Percentiles rank a stretch among this genome's conserved stretches.
Conservation (phyloP, 2,329 filamentous ascomycete genomes). For the Lasiodiplodia gonubiensis region DNA sequence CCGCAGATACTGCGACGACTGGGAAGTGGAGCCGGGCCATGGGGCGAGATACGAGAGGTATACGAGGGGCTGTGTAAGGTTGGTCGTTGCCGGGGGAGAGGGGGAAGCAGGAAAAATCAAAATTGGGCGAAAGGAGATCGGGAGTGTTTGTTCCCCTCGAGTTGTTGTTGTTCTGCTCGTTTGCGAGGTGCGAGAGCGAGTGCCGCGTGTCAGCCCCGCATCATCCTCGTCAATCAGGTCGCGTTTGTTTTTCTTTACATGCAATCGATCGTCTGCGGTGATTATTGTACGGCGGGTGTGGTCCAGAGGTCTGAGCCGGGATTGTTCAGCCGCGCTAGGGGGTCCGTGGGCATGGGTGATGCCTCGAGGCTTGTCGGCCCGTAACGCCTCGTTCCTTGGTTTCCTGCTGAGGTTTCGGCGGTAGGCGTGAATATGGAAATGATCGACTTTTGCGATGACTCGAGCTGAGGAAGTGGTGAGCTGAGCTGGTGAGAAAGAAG, state of each 20-base stretch:
- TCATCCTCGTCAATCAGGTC: not conserved
- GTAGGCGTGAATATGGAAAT: not conserved
- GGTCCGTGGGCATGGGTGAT: not conserved
- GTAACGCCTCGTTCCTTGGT: slow-evolving; percentile 1
- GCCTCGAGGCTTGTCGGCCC: slow-evolving; percentile 10
- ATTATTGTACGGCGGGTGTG: not conserved
- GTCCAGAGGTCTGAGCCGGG: not conserved
- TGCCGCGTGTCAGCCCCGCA: not conserved
- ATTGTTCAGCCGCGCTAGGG: slow-evolving; percentile 2
- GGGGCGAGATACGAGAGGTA: not conserved
- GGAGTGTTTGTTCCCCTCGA: not conserved
- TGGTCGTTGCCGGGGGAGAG: not conserved
- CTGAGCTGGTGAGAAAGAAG: slow-evolving; percentile 1
- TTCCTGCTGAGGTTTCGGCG: not conserved
- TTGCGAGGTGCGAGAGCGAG: not conserved
- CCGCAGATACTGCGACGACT: not conserved
- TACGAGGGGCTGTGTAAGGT: not conserved
- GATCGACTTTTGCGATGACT: slow-evolving; percentile 15
- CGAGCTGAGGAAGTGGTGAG: slow-evolving; percentile 14
- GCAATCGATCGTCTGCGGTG: not conserved
- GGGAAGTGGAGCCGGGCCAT: not conserved
- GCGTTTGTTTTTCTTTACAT: not conserved
- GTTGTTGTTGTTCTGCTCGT: not conserved
- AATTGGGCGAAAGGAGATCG: not conserved
- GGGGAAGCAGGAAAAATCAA: not conserved